These are phyloP conservation scores for Albophoma yamanashiensis DNA, from an alignment of 2,329 filamentous ascomycete species.

Conservation along the genomic window DNA sequence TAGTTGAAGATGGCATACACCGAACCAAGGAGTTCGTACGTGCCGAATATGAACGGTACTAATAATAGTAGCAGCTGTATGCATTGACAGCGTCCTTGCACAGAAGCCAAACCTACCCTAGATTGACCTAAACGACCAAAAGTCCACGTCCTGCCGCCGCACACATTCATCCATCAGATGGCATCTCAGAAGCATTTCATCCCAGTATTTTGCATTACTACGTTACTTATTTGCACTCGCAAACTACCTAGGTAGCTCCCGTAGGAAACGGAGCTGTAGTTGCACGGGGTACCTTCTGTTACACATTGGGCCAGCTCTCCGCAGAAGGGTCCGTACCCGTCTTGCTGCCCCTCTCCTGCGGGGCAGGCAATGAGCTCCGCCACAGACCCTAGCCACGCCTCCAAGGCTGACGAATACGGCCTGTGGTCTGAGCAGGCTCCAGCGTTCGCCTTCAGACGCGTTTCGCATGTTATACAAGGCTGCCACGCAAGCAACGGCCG, in stretches of 20 bases:
- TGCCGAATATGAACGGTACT: too few relatives aligned
- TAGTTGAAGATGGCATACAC: too few relatives aligned
- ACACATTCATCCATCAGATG: not conserved
- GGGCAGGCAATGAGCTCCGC: not conserved
- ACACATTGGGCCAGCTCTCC: not conserved
- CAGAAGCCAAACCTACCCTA: not conserved
- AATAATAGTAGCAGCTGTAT: too few relatives aligned
- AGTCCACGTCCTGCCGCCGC: not conserved
- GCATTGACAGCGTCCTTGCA: too few relatives aligned
- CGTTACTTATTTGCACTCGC: not conserved
- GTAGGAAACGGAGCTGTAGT: not conserved
- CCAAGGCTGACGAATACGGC: constrained; percentile 18
- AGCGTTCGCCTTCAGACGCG: constrained; percentile 5
- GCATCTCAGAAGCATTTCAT: not conserved
- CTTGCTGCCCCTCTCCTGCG: not conserved
- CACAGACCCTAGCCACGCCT: constrained; percentile 15
- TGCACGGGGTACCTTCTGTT: not conserved
- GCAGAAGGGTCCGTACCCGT: not conserved
- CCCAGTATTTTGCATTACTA: not conserved
- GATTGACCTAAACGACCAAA: not conserved
- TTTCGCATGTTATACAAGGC: constrained; percentile 10
- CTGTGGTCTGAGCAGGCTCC: constrained; percentile 14
- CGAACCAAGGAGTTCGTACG: too few relatives aligned
- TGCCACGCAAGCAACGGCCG: not conserved
- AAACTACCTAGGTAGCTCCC: not conserved